Conservation (phyloP, 495 filamentous ascomycete genomes). For the Lepidopterella palustris region DNA sequence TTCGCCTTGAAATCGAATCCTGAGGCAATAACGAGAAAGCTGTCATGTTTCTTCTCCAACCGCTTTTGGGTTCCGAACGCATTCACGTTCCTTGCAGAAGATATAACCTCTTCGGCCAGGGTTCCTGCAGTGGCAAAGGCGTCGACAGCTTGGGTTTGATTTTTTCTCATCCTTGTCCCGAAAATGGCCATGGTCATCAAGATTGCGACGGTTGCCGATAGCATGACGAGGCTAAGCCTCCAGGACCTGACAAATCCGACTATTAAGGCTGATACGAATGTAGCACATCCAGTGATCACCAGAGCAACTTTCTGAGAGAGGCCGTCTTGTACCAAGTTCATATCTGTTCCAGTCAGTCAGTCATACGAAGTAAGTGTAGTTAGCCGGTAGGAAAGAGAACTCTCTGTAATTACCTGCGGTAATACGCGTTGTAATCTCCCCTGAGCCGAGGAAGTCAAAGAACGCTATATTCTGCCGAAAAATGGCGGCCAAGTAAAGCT, state of each 20-base stretch:
- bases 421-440: constrained; percentile 88
- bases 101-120: constrained; percentile 90
- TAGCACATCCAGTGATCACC: constrained; percentile 26
- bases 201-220: constrained; percentile 68
- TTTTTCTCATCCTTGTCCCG: constrained; percentile 70
- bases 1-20: constrained; percentile 72
- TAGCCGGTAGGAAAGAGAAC: neutral
- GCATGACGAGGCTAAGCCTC: constrained; percentile 64
- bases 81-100: constrained; percentile 84
- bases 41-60: constrained; percentile 76
- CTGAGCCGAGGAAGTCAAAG: constrained; percentile 85
- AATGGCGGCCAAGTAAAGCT: constrained; percentile 75
- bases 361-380: constrained; percentile 24
- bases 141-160: constrained; percentile 65
- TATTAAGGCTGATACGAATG: constrained; percentile 35
- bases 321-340: constrained; percentile 46
- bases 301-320: constrained; percentile 38
- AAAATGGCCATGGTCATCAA: constrained; percentile 65
- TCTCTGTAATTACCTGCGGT: constrained; percentile 58
- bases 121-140: constrained; percentile 80
- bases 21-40: constrained; percentile 64
- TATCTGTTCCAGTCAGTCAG: constrained; percentile 44
- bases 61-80: constrained; percentile 91
- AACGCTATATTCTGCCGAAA: constrained; percentile 87
- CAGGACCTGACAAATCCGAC: constrained; percentile 33